Percentiles rank a stretch among this genome's conserved stretches.
Evolutionary conservation across 139 green algal genomes (phyloP).

Genomic region (Asterochloris sp.): DNA sequence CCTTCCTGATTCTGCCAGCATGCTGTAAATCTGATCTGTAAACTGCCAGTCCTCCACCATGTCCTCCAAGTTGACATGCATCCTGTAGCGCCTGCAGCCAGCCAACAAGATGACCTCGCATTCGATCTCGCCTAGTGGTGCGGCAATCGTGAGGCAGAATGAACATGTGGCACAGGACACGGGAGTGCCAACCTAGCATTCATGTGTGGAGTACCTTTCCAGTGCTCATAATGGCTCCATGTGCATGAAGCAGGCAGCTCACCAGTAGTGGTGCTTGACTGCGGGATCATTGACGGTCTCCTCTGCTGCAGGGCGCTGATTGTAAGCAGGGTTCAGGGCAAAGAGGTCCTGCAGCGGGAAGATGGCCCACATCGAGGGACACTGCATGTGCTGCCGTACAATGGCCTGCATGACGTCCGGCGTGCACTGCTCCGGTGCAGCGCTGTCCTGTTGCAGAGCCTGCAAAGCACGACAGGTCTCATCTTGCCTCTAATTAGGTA

Average conservation of each 20-base stretch:
- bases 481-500: too few species aligned
- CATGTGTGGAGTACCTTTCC: not conserved
- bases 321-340: conserved; percentile 38
- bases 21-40: too few species aligned
- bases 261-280: conserved; percentile 93
- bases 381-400: conserved; percentile 83
- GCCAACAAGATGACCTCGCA: not conserved
- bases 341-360: conserved; percentile 83
- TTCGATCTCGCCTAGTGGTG: not conserved
- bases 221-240: not conserved
- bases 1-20: too few species aligned
- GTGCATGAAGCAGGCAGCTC: conserved; percentile 36
- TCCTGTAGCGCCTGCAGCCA: conserved; percentile 29
- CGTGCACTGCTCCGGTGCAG: conserved; percentile 51
- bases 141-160: not conserved
- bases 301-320: conserved; percentile 55
- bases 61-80: conserved; percentile 59
- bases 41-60: conserved; percentile 33
- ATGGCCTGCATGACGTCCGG: conserved; percentile 77
- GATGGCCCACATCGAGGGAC: conserved; percentile 72
- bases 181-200: not conserved
- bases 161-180: not conserved
- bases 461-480: not conserved
- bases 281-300: conserved; percentile 97
- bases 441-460: conserved; percentile 30